Percentiles rank a stretch among this genome's conserved stretches.
phyloP scores from a whole-genome alignment of 2,329 filamentous ascomycete genomes.

The Erysiphe pulchra region DNA sequence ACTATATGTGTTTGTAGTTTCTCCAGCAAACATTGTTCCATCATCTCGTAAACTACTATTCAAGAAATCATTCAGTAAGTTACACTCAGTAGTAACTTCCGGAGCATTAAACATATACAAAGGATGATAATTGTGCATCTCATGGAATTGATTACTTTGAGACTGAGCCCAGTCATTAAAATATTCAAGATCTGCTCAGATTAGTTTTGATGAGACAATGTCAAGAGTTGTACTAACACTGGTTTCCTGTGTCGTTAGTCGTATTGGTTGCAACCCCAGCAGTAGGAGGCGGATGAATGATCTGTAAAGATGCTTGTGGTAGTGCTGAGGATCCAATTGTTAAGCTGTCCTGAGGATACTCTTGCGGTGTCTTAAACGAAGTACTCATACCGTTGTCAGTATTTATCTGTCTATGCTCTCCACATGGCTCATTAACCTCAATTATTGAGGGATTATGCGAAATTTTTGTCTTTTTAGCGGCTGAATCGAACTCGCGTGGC shows the following conservation, averaged over 20 bases:
- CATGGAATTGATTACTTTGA: constrained; percentile 56
- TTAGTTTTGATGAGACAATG: neutral
- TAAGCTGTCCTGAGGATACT: constrained; percentile 19
- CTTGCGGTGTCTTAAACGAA: constrained; percentile 28
- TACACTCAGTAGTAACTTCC: constrained; percentile 91
- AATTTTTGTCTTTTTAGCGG: constrained; percentile 48
- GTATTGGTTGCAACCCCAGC: constrained; percentile 38
- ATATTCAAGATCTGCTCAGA: constrained; percentile 45
- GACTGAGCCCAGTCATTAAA: constrained; percentile 49
- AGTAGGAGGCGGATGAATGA: constrained; percentile 46
- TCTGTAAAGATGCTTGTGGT: constrained; percentile 29
- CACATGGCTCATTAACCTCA: constrained; percentile 31
- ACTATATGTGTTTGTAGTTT: constrained; percentile 32
- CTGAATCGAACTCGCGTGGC: constrained; percentile 52
- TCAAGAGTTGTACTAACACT: constrained; percentile 32
- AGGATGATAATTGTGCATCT: constrained; percentile 82
- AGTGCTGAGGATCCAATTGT: constrained; percentile 13
- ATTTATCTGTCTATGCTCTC: constrained; percentile 23
- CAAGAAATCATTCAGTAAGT: constrained; percentile 86
- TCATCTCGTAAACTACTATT: constrained; percentile 81
- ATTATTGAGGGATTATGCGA: constrained; percentile 27
- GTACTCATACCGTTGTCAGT: constrained; percentile 22
- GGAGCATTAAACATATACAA: constrained; percentile 89
- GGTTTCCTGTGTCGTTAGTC: constrained; percentile 38
- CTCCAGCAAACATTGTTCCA: constrained; percentile 41